phyloP scores from a whole-genome alignment of 2,329 filamentous ascomycete genomes.

The Nakataea oryzae region DNA sequence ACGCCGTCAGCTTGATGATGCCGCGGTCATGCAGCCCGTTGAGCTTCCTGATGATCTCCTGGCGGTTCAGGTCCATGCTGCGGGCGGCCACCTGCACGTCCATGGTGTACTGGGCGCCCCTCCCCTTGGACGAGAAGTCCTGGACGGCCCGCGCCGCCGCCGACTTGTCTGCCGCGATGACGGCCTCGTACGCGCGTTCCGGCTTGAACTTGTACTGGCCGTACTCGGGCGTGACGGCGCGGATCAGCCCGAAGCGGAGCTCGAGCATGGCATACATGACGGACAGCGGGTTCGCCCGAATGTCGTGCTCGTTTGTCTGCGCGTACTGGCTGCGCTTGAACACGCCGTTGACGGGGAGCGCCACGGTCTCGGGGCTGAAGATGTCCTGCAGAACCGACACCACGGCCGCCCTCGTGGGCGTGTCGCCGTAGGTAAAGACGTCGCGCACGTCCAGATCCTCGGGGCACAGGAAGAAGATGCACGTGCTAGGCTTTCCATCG shows the following conservation, averaged over 20 bases:
- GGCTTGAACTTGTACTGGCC: slow-evolving; percentile 40
- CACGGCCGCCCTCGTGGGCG: slow-evolving; percentile 42
- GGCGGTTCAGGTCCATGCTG: slow-evolving; percentile 23
- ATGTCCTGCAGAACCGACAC: slow-evolving; percentile 37
- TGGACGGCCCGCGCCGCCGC: slow-evolving; percentile 32
- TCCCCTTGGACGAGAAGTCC: slow-evolving; percentile 16
- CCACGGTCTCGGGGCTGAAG: slow-evolving; percentile 25
- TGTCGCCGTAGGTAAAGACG: slow-evolving; percentile 47
- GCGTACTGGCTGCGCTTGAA: slow-evolving; percentile 34
- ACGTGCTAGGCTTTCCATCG: slow-evolving; percentile 41
- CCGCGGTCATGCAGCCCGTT: slow-evolving; percentile 40
- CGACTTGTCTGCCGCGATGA: slow-evolving; percentile 24
- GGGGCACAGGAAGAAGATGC: slow-evolving; percentile 37
- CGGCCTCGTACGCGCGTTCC: slow-evolving; percentile 18
- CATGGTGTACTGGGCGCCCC: slow-evolving; percentile 22
- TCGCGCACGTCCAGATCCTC: slow-evolving; percentile 49
- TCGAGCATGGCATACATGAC: slow-evolving; percentile 52
- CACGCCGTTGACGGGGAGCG: slow-evolving; percentile 24
- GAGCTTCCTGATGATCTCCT: slow-evolving; percentile 41
- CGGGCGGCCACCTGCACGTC: slow-evolving; percentile 32
- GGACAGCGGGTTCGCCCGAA: slow-evolving; percentile 35
- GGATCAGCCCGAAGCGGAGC: slow-evolving; percentile 43
- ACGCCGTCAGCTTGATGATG: slow-evolving; percentile 37
- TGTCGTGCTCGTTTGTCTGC: slow-evolving; percentile 40
- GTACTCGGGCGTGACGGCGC: slow-evolving; percentile 47